phyloP scores from a whole-genome alignment of 352 stramenopile species.

The Phytopythium litorale region DNA sequence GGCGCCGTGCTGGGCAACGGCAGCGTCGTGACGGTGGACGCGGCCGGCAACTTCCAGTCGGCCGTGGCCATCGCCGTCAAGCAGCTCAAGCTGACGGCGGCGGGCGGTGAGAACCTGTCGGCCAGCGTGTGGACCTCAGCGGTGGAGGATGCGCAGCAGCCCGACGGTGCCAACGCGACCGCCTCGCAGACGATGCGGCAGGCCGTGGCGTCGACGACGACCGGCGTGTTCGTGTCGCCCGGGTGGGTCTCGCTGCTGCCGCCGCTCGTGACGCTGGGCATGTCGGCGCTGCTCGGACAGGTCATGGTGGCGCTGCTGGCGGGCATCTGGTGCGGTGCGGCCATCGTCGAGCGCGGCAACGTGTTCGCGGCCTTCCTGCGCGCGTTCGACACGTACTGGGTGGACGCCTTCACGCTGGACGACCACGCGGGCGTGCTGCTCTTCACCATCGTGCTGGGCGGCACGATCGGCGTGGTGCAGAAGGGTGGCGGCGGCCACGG shows the following conservation, averaged over 20 bases:
- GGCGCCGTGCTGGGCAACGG: constrained; percentile 52
- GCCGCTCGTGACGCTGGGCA: constrained; percentile 68
- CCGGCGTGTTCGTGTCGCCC: constrained; percentile 51
- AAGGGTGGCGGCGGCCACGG: constrained; percentile 85
- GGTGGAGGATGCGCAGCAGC: constrained; percentile 3
- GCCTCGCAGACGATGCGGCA: constrained; percentile 11
- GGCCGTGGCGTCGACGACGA: constrained; percentile 35
- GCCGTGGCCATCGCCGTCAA: constrained; percentile 34
- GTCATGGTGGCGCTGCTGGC: constrained; percentile 79
- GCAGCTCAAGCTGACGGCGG: constrained; percentile 38
- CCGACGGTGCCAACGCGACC: too few species aligned
- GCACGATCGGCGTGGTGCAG: constrained; percentile 87
- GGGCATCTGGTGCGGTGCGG: constrained; percentile 86
- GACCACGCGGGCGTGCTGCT: constrained; percentile 83
- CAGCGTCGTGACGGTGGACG: constrained; percentile 59
- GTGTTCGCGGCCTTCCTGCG: constrained; percentile 70
- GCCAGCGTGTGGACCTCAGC: constrained; percentile 37
- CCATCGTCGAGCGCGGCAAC: constrained; percentile 77
- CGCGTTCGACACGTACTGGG: constrained; percentile 88
- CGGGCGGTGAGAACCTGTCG: constrained; percentile 50
- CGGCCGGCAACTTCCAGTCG: constrained; percentile 59
- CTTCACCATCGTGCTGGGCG: constrained; percentile 88
- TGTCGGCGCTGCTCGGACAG: constrained; percentile 69
- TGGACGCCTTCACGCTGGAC: constrained; percentile 76
- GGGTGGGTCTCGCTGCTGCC: constrained; percentile 74